These are phyloP conservation scores for Globisporangium nagaii DNA, from an alignment of 352 stramenopile species.

Conservation along the genomic window DNA sequence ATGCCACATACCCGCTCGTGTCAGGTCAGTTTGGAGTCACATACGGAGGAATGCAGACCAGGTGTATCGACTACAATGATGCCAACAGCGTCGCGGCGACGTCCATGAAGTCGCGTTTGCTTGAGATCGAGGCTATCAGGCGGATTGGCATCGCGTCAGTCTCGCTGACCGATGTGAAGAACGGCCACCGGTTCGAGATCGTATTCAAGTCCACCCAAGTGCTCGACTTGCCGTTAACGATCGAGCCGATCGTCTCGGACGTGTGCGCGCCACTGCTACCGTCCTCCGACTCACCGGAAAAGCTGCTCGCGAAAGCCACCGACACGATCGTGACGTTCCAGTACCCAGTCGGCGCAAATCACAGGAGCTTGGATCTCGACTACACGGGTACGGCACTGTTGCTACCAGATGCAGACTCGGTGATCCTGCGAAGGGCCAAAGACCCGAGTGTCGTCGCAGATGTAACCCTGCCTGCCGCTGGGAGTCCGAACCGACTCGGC, in stretches of 20 bases:
- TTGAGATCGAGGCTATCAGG: constrained; percentile 31
- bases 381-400: constrained; percentile 20
- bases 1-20: constrained; percentile 38
- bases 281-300: constrained; percentile 24
- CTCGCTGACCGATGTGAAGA: constrained; percentile 32
- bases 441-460: constrained; percentile 27
- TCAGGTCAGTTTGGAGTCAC: constrained; percentile 59
- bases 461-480: constrained; percentile 23
- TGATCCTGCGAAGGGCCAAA: constrained; percentile 27
- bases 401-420: constrained; percentile 13
- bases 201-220: constrained; percentile 44
- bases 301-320: constrained; percentile 27
- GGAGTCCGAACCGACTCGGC: constrained; percentile 18
- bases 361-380: constrained; percentile 25
- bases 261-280: constrained; percentile 50
- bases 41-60: constrained; percentile 31
- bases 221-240: constrained; percentile 29
- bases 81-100: constrained; percentile 24
- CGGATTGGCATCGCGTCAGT: constrained; percentile 55
- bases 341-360: constrained; percentile 34
- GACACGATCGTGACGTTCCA: constrained; percentile 52
- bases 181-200: constrained; percentile 52
- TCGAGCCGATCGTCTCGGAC: constrained; percentile 37
- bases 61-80: constrained; percentile 54
- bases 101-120: constrained; percentile 41